Evolutionary conservation across 192 early-diverging fungal genomes (phyloP).

Genomic region (Coemansia sp.): DNA sequence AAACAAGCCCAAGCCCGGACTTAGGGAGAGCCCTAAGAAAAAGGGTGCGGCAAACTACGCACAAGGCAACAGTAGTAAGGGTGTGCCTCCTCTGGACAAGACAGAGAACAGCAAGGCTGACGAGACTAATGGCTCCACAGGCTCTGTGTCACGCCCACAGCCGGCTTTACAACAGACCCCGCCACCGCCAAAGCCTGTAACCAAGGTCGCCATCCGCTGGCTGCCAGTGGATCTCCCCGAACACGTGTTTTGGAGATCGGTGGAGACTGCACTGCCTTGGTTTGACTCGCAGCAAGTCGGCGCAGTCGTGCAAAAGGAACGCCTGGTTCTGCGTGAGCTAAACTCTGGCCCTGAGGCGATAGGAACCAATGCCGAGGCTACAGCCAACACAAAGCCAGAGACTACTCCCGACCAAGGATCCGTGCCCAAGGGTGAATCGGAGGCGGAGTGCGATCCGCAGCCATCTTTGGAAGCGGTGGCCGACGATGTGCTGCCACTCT

Average conservation of each 20-base stretch:
- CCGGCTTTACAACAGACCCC: not conserved
- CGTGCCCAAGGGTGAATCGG: not conserved
- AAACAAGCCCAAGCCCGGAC: not conserved
- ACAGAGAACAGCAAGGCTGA: not conserved
- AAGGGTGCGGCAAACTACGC: not conserved
- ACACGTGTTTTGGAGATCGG: constrained; percentile 45
- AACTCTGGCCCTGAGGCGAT: not conserved
- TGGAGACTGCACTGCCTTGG: constrained; percentile 45
- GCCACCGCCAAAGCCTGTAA: not conserved
- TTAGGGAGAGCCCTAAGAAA: not conserved
- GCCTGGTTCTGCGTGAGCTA: constrained; percentile 4
- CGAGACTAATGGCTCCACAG: not conserved
- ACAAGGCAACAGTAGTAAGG: not conserved
- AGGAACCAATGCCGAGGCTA: not conserved
- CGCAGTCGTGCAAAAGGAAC: constrained; percentile 3
- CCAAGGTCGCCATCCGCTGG: constrained; percentile 49
- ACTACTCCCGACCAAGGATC: not conserved
- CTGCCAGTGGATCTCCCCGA: constrained; percentile 45
- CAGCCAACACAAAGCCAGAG: not conserved
- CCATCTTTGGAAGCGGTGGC: not conserved
- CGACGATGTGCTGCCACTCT: not conserved
- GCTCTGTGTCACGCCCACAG: not conserved
- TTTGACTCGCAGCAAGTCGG: constrained; percentile 20
- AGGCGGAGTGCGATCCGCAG: not conserved
- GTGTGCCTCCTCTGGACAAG: not conserved